phyloP scores from a whole-genome alignment of 2,329 filamentous ascomycete species.

The Aspergillus sp. region DNA sequence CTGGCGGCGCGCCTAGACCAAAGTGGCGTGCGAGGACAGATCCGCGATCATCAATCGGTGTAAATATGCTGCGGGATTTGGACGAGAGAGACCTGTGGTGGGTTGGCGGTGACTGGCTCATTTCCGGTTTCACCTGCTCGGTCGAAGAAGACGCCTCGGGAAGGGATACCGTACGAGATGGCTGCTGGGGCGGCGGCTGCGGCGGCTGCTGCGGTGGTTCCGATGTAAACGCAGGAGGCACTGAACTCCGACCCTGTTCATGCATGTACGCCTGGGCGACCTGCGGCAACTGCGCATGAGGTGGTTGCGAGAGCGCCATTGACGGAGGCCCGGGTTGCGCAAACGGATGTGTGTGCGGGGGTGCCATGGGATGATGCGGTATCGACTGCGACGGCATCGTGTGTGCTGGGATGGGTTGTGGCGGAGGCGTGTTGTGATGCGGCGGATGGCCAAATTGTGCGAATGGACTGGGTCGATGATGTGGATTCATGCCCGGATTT shows the following conservation, averaged over 20 bases:
- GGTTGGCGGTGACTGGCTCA: conserved; percentile 36
- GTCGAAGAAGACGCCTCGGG: conserved; percentile 46
- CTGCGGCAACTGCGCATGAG: conserved; percentile 39
- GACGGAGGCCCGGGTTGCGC: conserved; percentile 16
- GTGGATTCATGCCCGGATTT: conserved; percentile 39
- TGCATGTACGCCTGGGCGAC: conserved; percentile 65
- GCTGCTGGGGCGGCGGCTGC: conserved; percentile 42
- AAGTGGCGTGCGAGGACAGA: conserved; percentile 83
- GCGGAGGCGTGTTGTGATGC: conserved; percentile 17
- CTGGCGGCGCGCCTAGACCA: conserved; percentile 51
- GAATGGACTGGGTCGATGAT: conserved; percentile 37
- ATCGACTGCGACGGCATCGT: conserved; percentile 36
- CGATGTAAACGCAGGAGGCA: conserved; percentile 60
- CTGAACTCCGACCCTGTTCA: conserved; percentile 64
- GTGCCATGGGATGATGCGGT: conserved; percentile 18
- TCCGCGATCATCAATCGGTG: conserved; percentile 86
- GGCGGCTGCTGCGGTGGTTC: conserved; percentile 53
- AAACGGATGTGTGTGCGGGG: conserved; percentile 32
- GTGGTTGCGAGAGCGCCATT: conserved; percentile 27
- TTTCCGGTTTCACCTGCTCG: conserved; percentile 44
- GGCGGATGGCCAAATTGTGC: conserved; percentile 36
- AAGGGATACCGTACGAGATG: conserved; percentile 50
- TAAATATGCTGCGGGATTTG: conserved; percentile 90
- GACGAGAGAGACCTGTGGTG: conserved; percentile 55
- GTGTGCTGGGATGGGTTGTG: conserved; percentile 19